Base-by-base conservation (phyloP, 2,329 filamentous ascomycete genomes). In the Hypoxylon sp. region DNA sequence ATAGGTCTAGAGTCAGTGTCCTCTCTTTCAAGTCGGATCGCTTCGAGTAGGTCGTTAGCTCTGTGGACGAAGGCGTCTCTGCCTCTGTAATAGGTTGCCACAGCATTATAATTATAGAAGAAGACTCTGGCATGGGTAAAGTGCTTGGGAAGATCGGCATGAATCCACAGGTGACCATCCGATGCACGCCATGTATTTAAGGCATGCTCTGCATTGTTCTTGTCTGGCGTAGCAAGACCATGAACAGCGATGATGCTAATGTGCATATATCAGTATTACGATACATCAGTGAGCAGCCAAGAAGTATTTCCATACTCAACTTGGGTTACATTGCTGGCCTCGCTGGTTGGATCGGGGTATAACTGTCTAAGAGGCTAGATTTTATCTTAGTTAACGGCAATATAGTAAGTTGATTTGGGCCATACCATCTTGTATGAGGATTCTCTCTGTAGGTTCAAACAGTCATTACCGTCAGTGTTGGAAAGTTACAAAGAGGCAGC, bases 171-270 rank as follows among this genome's bases (percentile, higher is more conserved):
- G 21, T 50, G 52, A 3, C 61, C 62, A 4, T 30, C 5, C 3
- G 58, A 54, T 9, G 50, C 56, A 26, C 58, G 54, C 65, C 63
- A 67, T 12, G 63, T 66, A 51, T 66, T 60, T 56, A 46, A 63
- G 6, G 63, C 64, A 32, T 67, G 63, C 4, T 57, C 57, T 5
- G 21, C 17, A 15, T 55, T 57, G 3, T 52, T 41, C 34, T 62
- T 66, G 55, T 27, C 48, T 54, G 46, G 40, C 2, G 62, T 59
- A 35, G 65, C 65, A 13, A 66, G 51, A 32, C 63, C 63, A 31
- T 66, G 63, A 20, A 66, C 57, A 8, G 60, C 54, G 36, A 64
- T 59, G 17, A 64, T 34, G 23, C 31, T 34, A 16, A 11, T n/a
- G n/a, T 19, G 9, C 19, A 9, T 16, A 11, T 16, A 2, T 8